Conservation (phyloP, 2,329 filamentous ascomycete species). For the Tothia fuscella region DNA sequence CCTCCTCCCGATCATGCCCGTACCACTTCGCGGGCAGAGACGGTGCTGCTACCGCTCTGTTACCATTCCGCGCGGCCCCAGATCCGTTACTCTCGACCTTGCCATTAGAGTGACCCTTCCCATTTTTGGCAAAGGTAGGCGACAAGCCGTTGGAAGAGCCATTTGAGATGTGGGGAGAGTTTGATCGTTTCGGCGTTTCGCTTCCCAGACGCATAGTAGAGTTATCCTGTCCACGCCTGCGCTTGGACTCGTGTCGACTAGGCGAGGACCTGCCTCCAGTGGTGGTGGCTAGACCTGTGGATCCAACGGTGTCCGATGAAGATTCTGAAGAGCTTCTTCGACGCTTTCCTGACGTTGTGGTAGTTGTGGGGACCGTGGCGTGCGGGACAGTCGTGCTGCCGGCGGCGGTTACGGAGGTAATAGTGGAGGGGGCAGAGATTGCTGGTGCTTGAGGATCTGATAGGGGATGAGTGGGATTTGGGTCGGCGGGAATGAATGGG, state of each 20-base stretch:
- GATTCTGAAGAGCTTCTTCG: conserved; percentile 15
- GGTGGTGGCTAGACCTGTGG: not conserved
- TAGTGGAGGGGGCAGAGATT: conserved; percentile 15
- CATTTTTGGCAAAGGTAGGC: conserved; percentile 22
- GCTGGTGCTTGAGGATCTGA: conserved; percentile 15
- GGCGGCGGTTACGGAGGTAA: conserved; percentile 14
- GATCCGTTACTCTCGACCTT: conserved; percentile 32
- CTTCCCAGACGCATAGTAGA: conserved; percentile 31
- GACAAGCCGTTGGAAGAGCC: conserved; percentile 25
- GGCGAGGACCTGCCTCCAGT: conserved; percentile 11
- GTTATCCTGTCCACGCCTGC: conserved; percentile 29
- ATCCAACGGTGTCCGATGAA: conserved; percentile 5
- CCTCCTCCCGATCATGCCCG: conserved; percentile 83
- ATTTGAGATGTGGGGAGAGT: conserved; percentile 26
- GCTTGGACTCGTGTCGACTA: conserved; percentile 26
- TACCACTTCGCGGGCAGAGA: conserved; percentile 9
- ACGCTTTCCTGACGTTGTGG: conserved; percentile 17
- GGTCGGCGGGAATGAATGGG: conserved; percentile 37
- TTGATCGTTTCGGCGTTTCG: conserved; percentile 28
- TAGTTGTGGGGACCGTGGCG: not conserved
- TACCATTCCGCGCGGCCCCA: conserved; percentile 5
- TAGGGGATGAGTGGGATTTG: conserved; percentile 1
- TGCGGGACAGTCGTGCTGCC: conserved; percentile 11
- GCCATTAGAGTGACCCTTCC: conserved; percentile 29
- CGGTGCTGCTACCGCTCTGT: not conserved